These are phyloP conservation scores for Yamadazyma philogaea DNA, from an alignment of 805 yeast genomes.

Conservation along the genomic window DNA sequence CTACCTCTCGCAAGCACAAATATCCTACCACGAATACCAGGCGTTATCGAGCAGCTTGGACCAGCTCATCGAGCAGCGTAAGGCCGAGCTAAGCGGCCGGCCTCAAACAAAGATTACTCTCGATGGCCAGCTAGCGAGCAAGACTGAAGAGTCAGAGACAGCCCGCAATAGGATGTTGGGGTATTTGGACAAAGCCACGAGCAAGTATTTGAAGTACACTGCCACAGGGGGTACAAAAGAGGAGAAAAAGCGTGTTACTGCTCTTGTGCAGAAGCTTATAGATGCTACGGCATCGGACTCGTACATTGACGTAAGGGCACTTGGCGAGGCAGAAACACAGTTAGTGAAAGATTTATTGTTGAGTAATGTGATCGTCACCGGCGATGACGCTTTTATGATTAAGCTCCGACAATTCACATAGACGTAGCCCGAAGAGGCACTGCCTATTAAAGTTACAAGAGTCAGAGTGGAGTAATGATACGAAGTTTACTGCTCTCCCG, in stretches of 20 bases:
- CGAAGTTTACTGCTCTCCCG: too few species aligned
- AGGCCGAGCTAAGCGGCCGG: neutral
- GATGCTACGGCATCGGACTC: neutral
- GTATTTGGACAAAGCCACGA: neutral
- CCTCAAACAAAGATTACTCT: neutral
- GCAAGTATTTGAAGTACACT: neutral
- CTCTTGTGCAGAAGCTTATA: constrained; percentile 1
- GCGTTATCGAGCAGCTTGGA: neutral
- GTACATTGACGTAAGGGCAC: neutral
- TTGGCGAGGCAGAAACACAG: neutral
- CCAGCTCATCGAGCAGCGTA: neutral
- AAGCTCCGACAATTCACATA: constrained; percentile 11
- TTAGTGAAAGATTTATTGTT: constrained; percentile 1
- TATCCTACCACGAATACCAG: neutral
- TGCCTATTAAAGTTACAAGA: too few species aligned
- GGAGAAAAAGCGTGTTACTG: neutral
- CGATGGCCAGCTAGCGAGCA: neutral
- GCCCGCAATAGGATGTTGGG: neutral
- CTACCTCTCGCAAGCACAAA: neutral
- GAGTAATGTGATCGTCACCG: constrained; percentile 4
- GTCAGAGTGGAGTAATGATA: too few species aligned
- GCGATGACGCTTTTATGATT: constrained; percentile 6
- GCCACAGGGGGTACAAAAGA: neutral
- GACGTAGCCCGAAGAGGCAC: too few species aligned
- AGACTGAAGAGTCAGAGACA: neutral